Evolutionary conservation across 1,284 basidiomycete species (phyloP).

Genomic region (Leccinum angustisporum): DNA sequence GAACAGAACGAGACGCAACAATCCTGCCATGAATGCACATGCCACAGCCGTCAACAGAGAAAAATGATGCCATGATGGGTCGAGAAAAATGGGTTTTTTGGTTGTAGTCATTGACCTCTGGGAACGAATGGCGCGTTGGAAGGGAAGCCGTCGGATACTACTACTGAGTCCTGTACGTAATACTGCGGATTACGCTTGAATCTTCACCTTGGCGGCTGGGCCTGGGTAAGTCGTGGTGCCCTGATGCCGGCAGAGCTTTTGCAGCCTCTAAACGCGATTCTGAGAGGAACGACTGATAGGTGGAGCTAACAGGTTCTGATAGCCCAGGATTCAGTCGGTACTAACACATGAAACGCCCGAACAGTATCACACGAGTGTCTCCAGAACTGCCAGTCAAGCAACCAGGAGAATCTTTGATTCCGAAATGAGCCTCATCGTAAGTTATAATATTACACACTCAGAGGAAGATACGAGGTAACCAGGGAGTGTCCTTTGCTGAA

Average conservation of each 20-base stretch:
- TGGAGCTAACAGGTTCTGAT: neutral
- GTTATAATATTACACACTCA: neutral
- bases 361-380: neutral
- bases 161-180: neutral
- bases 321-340: neutral
- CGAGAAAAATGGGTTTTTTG: conserved; percentile 38
- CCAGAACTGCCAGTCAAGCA: neutral
- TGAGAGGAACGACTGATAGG: too few relatives aligned
- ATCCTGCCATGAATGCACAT: conserved; percentile 43
- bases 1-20: conserved; percentile 45
- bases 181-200: neutral
- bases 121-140: neutral
- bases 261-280: neutral
- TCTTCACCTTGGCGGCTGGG: neutral
- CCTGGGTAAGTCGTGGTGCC: too few relatives aligned
- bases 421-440: neutral
- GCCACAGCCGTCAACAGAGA: conserved; percentile 41
- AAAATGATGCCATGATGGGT: conserved; percentile 56
- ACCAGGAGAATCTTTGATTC: neutral
- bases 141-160: neutral
- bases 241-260: neutral
- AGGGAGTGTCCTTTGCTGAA: neutral
- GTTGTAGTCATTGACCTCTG: conserved; percentile 18
- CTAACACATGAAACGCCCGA: neutral
- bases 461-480: neutral